Base-by-base conservation (phyloP, 148 eudicot species). In the Arbutus unedo region DNA sequence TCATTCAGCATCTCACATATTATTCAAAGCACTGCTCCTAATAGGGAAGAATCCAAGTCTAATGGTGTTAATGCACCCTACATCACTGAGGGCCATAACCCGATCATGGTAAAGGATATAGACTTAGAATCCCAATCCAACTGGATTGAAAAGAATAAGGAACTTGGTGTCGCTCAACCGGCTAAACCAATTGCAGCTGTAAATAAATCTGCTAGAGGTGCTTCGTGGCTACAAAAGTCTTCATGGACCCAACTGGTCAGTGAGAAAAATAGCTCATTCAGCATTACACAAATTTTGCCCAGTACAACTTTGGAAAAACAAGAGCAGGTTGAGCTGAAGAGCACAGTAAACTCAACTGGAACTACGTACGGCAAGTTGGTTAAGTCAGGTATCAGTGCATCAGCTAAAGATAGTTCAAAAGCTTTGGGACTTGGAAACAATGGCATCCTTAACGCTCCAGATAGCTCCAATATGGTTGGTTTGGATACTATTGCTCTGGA, bases 161-260 rank as follows among this genome's bases (percentile, higher is more conserved):
- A 76, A 47, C 77, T 70, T 76, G n/a, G 68, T 51, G 85, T 67
- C 55, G 71, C 71, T 87, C 75, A 76, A 62, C 56, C 77, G 5
- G 48, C 45, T 47, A 78, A 57, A 81, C 38, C 76, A 49, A 74
- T 43, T 41, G 60, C 78, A 23, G 78, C 54, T 83, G 41, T 83
- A 8, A 84, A 85, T 50, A 86, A 79, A 79, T 82, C 84, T 60
- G 78, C 80, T 5, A 86, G 83, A 73, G 95, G 96, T 75, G 84
- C 88, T 80, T 60, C 92, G 1, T 94, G 97, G 98, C 73, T 86
- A 77, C 91, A 91, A 75, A 92, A 91, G 83, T 90, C 91, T 43
- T 88, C 99, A 2, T 96, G 98, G 98, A 88, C 89, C 68, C 91
- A 92, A 81, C 90, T 94, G 25, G 90, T 94, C 82, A 83, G 88